These are phyloP conservation scores for Aspergillus ostianus DNA, from an alignment of 495 filamentous ascomycete species.

Conservation along the genomic window DNA sequence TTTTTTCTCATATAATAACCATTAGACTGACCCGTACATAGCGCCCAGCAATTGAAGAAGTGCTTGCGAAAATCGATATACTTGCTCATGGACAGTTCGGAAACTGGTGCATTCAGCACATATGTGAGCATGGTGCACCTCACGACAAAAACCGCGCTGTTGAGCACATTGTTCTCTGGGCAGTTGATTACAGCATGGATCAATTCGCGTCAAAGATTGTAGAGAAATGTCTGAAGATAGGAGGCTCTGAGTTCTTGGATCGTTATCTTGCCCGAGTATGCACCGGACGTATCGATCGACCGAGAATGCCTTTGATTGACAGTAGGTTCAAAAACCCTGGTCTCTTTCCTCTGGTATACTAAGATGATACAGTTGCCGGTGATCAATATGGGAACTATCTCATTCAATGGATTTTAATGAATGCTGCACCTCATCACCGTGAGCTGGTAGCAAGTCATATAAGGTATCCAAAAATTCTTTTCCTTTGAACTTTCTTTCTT, in stretches of 20 bases:
- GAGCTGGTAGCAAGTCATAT: constrained; percentile 92
- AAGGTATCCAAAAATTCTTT: constrained; percentile 44
- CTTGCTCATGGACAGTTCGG: constrained; percentile 98
- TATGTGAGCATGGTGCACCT: constrained; percentile 94
- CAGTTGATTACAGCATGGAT: constrained; percentile 97
- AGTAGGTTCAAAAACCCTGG: constrained; percentile 51
- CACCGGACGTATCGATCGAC: constrained; percentile 83
- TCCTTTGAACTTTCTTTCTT: not conserved
- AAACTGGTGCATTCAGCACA: constrained; percentile 99
- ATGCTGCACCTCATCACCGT: constrained; percentile 80
- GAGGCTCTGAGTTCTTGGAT: constrained; percentile 83
- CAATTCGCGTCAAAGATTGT: constrained; percentile 99
- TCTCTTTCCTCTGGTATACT: constrained; percentile 16
- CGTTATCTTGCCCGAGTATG: constrained; percentile 93
- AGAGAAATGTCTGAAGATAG: constrained; percentile 98
- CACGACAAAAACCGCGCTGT: constrained; percentile 89
- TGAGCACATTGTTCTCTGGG: constrained; percentile 89
- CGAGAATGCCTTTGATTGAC: constrained; percentile 95
- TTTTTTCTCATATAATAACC: constrained; percentile 3
- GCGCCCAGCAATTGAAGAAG: constrained; percentile 96
- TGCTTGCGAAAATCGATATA: constrained; percentile 88
- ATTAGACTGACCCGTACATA: constrained; percentile 44
- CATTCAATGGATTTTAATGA: constrained; percentile 92
- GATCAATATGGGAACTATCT: constrained; percentile 99
- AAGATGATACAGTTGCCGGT: constrained; percentile 66